A percentile compares a stretch with the other conserved stretches of the same genome.
These are phyloP conservation scores for Dryas integrifolia DNA, from an alignment of 331 rosid species.

Conservation along the genomic window DNA sequence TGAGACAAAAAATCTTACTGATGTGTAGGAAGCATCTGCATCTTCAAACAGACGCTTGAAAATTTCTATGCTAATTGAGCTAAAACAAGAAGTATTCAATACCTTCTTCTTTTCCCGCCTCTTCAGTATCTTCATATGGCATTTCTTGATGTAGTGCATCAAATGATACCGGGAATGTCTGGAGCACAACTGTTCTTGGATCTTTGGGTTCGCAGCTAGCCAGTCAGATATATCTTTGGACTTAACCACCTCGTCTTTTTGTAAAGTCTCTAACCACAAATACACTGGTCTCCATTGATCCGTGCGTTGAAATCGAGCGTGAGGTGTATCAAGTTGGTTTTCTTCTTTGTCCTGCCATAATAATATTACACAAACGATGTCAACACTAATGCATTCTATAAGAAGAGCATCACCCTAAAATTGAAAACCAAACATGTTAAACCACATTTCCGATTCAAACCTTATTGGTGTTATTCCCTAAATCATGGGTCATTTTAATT, in stretches of 20 bases:
- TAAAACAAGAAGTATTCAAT: neutral
- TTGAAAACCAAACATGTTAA: neutral
- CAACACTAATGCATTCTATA: neutral
- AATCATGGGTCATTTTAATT: neutral
- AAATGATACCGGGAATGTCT: slow-evolving; percentile 86
- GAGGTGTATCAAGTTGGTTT: slow-evolving; percentile 55
- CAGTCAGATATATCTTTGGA: slow-evolving; percentile 90
- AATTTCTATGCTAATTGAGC: slow-evolving; percentile 6
- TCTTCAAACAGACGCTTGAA: slow-evolving; percentile 6
- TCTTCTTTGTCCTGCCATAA: slow-evolving; percentile 57
- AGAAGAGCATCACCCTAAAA: neutral
- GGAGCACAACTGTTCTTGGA: slow-evolving; percentile 79
- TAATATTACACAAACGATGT: neutral
- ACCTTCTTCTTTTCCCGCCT: slow-evolving; percentile 87
- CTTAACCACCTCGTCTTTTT: slow-evolving; percentile 79
- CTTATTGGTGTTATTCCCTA: neutral
- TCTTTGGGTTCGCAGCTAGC: slow-evolving; percentile 68
- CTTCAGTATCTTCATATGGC: slow-evolving; percentile 85
- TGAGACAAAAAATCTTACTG: neutral
- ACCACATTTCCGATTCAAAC: neutral
- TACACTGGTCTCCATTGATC: slow-evolving; percentile 94
- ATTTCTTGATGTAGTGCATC: slow-evolving; percentile 92
- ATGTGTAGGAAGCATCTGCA: slow-evolving; percentile 4
- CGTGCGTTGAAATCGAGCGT: slow-evolving; percentile 85
- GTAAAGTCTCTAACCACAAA: slow-evolving; percentile 77